These are phyloP conservation scores for Isabelozyma heimii DNA, from an alignment of 805 yeast species.

Conservation along the genomic window DNA sequence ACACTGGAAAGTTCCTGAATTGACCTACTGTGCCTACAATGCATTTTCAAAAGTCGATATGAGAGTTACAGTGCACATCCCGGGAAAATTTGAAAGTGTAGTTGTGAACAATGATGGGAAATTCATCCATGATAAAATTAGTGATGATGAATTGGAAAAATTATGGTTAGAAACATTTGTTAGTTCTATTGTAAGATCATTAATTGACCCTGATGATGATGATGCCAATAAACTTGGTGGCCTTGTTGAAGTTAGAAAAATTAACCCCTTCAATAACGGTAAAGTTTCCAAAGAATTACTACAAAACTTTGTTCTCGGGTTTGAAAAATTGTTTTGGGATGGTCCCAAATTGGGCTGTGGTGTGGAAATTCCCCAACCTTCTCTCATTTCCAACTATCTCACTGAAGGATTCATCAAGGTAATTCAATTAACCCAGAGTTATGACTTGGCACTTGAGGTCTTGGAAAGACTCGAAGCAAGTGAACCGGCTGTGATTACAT, in stretches of 20 bases:
- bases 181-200: constrained; percentile 70
- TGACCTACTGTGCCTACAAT: constrained; percentile 67
- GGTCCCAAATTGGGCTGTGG: constrained; percentile 67
- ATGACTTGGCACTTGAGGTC: constrained; percentile 57
- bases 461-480: constrained; percentile 48
- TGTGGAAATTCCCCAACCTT: constrained; percentile 68
- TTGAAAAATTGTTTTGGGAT: constrained; percentile 60
- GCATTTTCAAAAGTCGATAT: constrained; percentile 62
- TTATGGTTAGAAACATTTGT: constrained; percentile 54
- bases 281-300: constrained; percentile 42
- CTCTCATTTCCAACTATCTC: constrained; percentile 61
- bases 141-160: constrained; percentile 59
- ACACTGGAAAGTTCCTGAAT: constrained; percentile 67
- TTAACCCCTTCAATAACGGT: constrained; percentile 65
- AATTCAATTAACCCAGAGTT: constrained; percentile 63
- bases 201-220: constrained; percentile 70
- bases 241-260: constrained; percentile 79
- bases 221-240: constrained; percentile 52
- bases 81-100: constrained; percentile 65
- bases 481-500: constrained; percentile 58
- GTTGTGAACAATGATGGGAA: constrained; percentile 54
- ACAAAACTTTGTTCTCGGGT: constrained; percentile 55
- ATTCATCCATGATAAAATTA: constrained; percentile 47
- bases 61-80: constrained; percentile 69
- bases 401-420: constrained; percentile 71